Base-by-base conservation (phyloP, 805 yeast genomes). In the Wickerhamiella dianesei region DNA sequence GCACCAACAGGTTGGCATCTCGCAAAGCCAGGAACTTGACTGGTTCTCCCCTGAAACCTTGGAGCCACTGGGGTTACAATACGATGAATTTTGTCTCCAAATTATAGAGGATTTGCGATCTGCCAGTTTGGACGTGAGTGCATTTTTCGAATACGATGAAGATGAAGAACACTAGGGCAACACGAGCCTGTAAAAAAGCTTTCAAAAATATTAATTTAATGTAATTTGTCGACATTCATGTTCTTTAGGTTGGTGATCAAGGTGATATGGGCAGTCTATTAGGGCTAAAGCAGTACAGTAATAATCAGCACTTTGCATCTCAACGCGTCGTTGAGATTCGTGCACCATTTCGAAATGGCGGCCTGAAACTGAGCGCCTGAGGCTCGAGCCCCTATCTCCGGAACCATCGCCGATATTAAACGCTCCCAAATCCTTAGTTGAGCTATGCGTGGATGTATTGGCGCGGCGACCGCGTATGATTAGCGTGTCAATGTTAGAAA, bases 81-180 rank as follows among this genome's bases (percentile, higher is more conserved):
- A 45, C 45, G 42, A 35, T 6, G 44, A 37, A 4, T 50, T 53
- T 40, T 45, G 46, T 22, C 17, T 17, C 3, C 47, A 43, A 18
- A 41, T 53, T 2, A 39, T 53, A 8, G 29, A 12, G 16, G 54
- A 48, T 39, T 47, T 52, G 6, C 25, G 39, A 20, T 40, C 45
- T 18, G 44, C 41, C 4, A 44, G 46, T 6, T 22, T 48, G 9
- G 37, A 39, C 16, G 35, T 52, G 1, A 5, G 2, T 21, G 48
- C 49, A 4, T 52, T 39, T 18, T 20, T 39, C 5, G 16, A 18
- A 18, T 21, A 8, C 22, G 20, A 39, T 19, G n/a, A 21, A 8
- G 19, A 45, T 21, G 41, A n/a, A 6, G 39, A 36, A 9, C 35
- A 29, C 14, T 9, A 9, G 13, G 35, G 14, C 9, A 14, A 29